Percentiles rank a stretch among this genome's conserved stretches.
Evolutionary conservation across 2,329 filamentous ascomycete genomes (phyloP).

Genomic region (Chrysoporthe deuterocubensis): DNA sequence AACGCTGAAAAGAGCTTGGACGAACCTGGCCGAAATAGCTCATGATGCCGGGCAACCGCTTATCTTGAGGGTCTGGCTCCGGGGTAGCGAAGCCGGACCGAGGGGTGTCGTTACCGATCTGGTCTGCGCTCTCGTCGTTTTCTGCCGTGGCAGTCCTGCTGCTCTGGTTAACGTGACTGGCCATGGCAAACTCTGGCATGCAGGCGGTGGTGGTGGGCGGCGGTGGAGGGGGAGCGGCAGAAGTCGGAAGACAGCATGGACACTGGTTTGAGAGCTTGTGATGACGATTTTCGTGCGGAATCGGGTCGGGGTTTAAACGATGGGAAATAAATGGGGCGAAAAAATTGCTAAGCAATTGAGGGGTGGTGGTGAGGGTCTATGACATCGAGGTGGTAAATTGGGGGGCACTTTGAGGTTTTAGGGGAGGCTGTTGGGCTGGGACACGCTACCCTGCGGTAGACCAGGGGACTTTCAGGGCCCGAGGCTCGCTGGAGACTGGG

Average conservation of each 20-base stretch:
- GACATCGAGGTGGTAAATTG: conserved; percentile 25
- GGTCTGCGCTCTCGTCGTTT: conserved; percentile 70
- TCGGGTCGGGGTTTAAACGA: conserved; percentile 29
- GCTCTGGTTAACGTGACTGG: conserved; percentile 54
- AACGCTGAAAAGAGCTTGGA: conserved; percentile 71
- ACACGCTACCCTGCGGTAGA: not conserved
- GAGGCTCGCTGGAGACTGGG: conserved; percentile 11
- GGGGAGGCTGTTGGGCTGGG: conserved; percentile 21
- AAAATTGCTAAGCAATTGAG: conserved; percentile 30
- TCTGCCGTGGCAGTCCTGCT: conserved; percentile 62
- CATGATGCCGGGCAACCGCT: conserved; percentile 93
- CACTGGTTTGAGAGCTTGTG: conserved; percentile 29
- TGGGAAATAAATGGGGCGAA: conserved; percentile 24
- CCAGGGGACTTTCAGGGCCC: conserved; percentile 22
- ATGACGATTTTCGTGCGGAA: conserved; percentile 30
- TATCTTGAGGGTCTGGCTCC: conserved; percentile 90
- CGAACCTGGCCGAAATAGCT: conserved; percentile 99
- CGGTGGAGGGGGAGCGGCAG: conserved; percentile 28
- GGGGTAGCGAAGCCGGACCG: conserved; percentile 92
- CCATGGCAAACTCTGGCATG: conserved; percentile 36
- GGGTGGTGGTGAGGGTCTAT: conserved; percentile 22
- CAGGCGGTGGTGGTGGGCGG: conserved; percentile 26
- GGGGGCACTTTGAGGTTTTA: conserved; percentile 21
- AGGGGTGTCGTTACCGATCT: conserved; percentile 83
- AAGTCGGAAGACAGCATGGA: conserved; percentile 30